Percentiles rank a stretch among this genome's conserved stretches.
Conservation (phyloP, 2,329 filamentous ascomycete genomes). For the Fusarium palustre region DNA sequence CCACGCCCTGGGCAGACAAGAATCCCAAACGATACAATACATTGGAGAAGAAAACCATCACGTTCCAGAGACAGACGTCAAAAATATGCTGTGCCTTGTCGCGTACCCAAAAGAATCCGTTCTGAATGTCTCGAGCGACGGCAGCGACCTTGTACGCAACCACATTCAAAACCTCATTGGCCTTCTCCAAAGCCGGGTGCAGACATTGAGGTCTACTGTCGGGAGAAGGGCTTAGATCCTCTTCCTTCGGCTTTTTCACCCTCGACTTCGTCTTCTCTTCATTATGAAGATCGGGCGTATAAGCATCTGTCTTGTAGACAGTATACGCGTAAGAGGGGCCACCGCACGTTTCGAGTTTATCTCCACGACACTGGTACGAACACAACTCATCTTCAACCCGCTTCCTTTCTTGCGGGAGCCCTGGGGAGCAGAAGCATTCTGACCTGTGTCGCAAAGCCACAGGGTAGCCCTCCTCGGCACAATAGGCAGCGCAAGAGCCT, state of each 20-base stretch:
- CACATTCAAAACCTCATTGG: background rate
- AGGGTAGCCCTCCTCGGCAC: background rate
- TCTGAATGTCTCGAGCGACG: background rate
- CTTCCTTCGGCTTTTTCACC: background rate
- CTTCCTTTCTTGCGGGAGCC: background rate
- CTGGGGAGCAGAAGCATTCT: background rate
- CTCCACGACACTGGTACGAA: background rate
- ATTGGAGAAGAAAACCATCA: constrained; percentile 9
- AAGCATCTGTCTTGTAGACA: background rate
- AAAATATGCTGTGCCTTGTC: constrained; percentile 15
- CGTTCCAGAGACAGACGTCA: constrained; percentile 8
- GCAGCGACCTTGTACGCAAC: background rate
- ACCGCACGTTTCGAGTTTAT: constrained; percentile 6
- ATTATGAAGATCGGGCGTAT: background rate
- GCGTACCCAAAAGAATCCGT: background rate
- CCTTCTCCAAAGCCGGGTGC: constrained; percentile 3
- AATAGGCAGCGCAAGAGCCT: background rate
- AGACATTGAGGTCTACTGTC: constrained; percentile 3
- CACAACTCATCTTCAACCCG: background rate
- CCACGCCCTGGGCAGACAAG: background rate
- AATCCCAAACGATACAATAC: background rate
- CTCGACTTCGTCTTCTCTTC: background rate
- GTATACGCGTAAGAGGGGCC: background rate
- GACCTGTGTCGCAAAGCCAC: background rate
- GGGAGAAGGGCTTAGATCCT: background rate